phyloP scores from a whole-genome alignment of 2,329 filamentous ascomycete species.

The Fusarium metavorans region DNA sequence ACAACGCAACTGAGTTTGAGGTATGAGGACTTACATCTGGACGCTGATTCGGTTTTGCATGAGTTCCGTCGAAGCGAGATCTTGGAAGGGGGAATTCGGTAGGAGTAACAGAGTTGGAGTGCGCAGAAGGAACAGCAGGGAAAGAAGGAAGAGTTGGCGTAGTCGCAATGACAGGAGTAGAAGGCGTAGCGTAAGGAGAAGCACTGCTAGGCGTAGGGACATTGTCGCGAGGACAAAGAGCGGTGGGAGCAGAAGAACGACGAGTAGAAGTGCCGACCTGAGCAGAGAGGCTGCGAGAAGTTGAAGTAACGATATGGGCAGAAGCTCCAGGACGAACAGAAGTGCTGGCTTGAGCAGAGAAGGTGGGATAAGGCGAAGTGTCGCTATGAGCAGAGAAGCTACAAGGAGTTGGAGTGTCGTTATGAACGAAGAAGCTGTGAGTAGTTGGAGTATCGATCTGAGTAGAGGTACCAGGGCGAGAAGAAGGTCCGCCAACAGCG shows the following conservation, averaged over 20 bases:
- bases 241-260: not conserved
- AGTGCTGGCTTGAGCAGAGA: not conserved
- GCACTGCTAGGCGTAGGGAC: not conserved
- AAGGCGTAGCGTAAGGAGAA: not conserved
- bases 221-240: not conserved
- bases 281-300: not conserved
- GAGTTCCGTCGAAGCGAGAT: not conserved
- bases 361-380: not conserved
- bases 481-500: not conserved
- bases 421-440: not conserved
- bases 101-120: not conserved
- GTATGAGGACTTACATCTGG: not conserved
- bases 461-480: not conserved
- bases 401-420: not conserved
- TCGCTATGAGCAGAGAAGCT: not conserved
- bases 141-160: not conserved
- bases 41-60: not conserved
- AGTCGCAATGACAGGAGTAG: not conserved
- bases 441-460: not conserved
- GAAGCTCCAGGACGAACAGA: not conserved
- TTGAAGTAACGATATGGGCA: not conserved
- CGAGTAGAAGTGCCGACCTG: not conserved
- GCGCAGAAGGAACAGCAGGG: not conserved
- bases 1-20: too few relatives aligned
- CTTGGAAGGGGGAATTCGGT: not conserved